Base-by-base conservation (phyloP, 805 yeast species). In the Candida patagonica region DNA sequence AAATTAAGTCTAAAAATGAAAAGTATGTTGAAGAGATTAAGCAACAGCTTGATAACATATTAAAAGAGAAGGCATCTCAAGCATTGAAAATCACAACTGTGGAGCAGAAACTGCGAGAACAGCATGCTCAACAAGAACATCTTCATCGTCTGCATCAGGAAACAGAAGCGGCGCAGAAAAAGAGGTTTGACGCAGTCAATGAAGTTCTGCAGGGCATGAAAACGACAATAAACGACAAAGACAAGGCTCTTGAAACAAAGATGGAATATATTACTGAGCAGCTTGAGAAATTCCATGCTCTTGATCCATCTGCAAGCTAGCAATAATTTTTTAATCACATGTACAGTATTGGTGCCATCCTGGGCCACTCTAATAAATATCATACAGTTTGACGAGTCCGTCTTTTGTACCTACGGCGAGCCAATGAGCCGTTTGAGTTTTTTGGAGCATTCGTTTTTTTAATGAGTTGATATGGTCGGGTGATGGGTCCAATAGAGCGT, bases 1-100 rank as follows among this genome's bases (percentile, higher is more conserved):
- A 79, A 39, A 61, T 76, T 46, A 72, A 76, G 49, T 66, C 66
- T 22, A 71, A 80, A 5, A 77, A 79, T 54, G 80, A 78, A 46
- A 69, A 78, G 0, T 54, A 80, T 22, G 59, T 73, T 20, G 62
- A 66, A 2, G 61, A 74, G 32, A 42, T 45, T 39, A 37, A 35
- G 16, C 37, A 26, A 12, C 38, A 30, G 21, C 35, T 48, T 5
- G 35, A 23, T 26, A 35, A 26, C 21, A 32, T 50, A 16, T 35
- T 36, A n/a, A 26, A 10, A 9, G 49, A 43, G 23, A 38, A 47
- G 19, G 30, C 33, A 19, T 12, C n/a, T n/a, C 48, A 46, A 26
- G 27, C 24, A 9, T 35, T 26, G 22, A 43, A 33, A 40, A 29
- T 47, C 35, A 41, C 37, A 20, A 22, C 47, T 27, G 41, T 52